phyloP scores from a whole-genome alignment of 1,139 yeast genomes.

The Kurtzmaniella quercitrusa region DNA sequence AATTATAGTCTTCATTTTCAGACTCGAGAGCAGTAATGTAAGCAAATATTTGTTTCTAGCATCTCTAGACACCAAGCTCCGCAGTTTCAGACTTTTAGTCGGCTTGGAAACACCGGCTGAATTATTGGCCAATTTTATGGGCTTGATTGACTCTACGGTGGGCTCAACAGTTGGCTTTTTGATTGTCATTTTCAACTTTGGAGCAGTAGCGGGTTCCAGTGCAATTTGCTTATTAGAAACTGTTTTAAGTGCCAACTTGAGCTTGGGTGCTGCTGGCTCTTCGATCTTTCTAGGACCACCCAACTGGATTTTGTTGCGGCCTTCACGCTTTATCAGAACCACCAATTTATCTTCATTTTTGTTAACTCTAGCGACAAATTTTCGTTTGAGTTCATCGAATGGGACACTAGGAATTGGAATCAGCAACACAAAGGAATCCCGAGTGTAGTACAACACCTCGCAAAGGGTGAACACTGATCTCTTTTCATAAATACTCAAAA shows the following conservation, averaged over 20 bases:
- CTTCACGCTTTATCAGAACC: conserved; percentile 41
- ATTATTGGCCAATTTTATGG: neutral
- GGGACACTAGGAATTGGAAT: conserved; percentile 59
- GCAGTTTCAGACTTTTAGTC: neutral
- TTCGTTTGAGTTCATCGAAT: conserved; percentile 49
- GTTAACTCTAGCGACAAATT: conserved; percentile 44
- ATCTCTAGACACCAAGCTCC: conserved; percentile 8
- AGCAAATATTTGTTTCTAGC: conserved; percentile 6
- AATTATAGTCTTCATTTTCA: neutral
- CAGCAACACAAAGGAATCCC: conserved; percentile 55
- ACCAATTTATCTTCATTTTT: conserved; percentile 46
- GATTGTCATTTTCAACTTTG: conserved; percentile 19
- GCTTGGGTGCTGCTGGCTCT: conserved; percentile 1
- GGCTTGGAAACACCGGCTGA: neutral
- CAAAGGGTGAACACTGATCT: conserved; percentile 63
- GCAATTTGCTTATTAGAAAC: neutral
- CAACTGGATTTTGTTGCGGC: conserved; percentile 43
- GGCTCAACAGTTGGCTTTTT: conserved; percentile 1
- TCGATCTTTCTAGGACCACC: conserved; percentile 11
- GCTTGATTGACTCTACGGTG: neutral
- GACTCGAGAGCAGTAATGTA: neutral
- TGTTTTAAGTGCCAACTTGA: neutral
- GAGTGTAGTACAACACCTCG: conserved; percentile 62
- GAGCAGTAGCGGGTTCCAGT: conserved; percentile 8
- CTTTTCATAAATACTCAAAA: conserved; percentile 56